Conservation (phyloP, 257 asterid genomes). For the Rehmannia glutinosa region DNA sequence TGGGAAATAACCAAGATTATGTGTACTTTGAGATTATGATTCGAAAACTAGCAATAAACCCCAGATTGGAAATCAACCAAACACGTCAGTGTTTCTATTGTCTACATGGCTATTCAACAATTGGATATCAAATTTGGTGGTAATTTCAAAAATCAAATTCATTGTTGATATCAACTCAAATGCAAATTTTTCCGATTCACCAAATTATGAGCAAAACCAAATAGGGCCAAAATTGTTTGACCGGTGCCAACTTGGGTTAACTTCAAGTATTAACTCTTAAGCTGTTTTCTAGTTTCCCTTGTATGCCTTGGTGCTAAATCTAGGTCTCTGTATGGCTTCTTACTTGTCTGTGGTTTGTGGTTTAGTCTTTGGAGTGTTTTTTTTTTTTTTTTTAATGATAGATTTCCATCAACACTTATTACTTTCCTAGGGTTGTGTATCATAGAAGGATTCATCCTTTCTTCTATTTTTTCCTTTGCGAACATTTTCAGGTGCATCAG, state of each 20-base stretch:
- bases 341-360: not conserved
- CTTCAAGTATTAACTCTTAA: not conserved
- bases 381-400: not conserved
- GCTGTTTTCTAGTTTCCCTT: not conserved
- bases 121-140: not conserved
- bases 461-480: not conserved
- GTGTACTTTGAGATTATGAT: too few relatives aligned
- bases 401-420: too few relatives aligned
- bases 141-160: not conserved
- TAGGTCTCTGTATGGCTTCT: not conserved
- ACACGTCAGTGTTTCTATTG: not conserved
- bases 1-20: too few relatives aligned
- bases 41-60: too few relatives aligned
- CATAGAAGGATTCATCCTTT: not conserved
- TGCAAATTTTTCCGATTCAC: not conserved
- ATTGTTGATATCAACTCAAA: not conserved
- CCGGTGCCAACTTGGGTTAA: not conserved
- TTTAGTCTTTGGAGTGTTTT: not conserved
- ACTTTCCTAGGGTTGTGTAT: not conserved
- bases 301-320: not conserved
- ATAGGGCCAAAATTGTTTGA: not conserved
- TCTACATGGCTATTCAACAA: not conserved
- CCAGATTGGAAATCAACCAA: too few relatives aligned
- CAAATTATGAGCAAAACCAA: not conserved
- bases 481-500: constrained; percentile 68